Evolutionary conservation across 1,284 basidiomycete species (phyloP).

Genomic region (Mycena sp.): DNA sequence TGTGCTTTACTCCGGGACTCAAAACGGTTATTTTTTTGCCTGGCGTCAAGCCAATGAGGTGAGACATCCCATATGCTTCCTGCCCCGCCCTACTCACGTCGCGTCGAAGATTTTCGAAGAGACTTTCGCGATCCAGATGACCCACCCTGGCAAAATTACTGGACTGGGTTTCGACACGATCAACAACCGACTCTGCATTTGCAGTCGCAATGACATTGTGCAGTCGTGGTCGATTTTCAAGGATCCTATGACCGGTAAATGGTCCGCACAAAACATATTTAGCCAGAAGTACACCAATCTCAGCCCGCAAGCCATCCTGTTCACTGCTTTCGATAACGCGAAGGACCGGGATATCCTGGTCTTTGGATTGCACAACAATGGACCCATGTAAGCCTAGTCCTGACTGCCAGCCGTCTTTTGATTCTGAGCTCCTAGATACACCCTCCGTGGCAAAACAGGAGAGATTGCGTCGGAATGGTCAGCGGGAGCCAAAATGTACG

Average conservation of each 20-base stretch:
- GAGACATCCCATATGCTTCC: background rate
- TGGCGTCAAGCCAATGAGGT: conserved; percentile 4
- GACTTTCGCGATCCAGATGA: background rate
- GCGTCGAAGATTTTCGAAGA: conserved; percentile 8
- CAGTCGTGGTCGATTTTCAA: background rate
- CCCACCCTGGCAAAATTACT: background rate
- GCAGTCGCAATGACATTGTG: background rate
- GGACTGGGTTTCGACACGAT: background rate
- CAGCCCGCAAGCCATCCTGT: conserved; percentile 1
- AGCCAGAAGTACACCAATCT: background rate
- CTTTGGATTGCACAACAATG: conserved; percentile 8
- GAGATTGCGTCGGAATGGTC: too few species aligned
- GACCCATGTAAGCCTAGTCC: background rate
- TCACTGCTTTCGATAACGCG: conserved; percentile 4
- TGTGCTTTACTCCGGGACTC: too few species aligned
- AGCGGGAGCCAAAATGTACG: conserved; percentile 15
- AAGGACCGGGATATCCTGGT: conserved; percentile 6
- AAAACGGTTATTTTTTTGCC: too few species aligned
- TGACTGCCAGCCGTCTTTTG: background rate
- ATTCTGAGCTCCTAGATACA: background rate
- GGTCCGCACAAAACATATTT: background rate
- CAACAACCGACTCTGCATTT: conserved; percentile 4
- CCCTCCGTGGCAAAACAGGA: conserved; percentile 8
- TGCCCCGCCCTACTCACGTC: background rate
- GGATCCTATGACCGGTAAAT: background rate